Evolutionary conservation across 2,329 filamentous ascomycete genomes (phyloP).

Genomic region (Talaromyces sp.): DNA sequence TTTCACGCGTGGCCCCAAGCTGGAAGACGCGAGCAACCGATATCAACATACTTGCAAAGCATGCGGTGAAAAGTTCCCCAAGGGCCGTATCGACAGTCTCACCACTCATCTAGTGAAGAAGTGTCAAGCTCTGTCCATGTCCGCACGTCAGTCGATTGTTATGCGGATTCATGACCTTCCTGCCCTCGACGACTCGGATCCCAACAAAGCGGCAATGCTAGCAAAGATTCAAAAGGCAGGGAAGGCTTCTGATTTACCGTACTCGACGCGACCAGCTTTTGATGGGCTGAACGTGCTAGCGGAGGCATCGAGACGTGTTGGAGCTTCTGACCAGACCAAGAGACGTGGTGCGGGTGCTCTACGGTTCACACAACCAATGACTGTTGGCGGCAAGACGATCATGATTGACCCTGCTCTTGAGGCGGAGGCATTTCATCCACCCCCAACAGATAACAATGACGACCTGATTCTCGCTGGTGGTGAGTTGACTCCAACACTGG

Average conservation of each 20-base stretch:
- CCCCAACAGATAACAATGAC: constrained; percentile 29
- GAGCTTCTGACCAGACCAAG: constrained; percentile 49
- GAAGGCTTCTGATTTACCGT: constrained; percentile 41
- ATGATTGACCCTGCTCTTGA: constrained; percentile 45
- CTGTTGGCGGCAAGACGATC: constrained; percentile 40
- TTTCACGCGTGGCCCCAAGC: constrained; percentile 81
- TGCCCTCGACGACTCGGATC: constrained; percentile 46
- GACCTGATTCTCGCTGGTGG: constrained; percentile 24
- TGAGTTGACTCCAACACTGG: neutral
- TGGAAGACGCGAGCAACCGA: constrained; percentile 84
- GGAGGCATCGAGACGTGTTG: constrained; percentile 80
- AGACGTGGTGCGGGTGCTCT: constrained; percentile 28
- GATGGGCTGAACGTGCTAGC: constrained; percentile 82
- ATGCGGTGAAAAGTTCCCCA: constrained; percentile 85
- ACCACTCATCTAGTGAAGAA: constrained; percentile 79
- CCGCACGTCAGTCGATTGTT: constrained; percentile 71
- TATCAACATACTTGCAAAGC: constrained; percentile 88
- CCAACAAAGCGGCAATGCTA: constrained; percentile 38
- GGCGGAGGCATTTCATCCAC: constrained; percentile 39
- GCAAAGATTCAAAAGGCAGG: constrained; percentile 33
- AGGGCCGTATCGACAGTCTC: constrained; percentile 80
- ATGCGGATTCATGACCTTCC: constrained; percentile 69
- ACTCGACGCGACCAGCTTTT: constrained; percentile 59
- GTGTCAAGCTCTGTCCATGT: constrained; percentile 73
- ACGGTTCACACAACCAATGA: constrained; percentile 40